Evolutionary conservation across 768 basidiomycete species (phyloP).

Genomic region (Phanerochaete carnosa): DNA sequence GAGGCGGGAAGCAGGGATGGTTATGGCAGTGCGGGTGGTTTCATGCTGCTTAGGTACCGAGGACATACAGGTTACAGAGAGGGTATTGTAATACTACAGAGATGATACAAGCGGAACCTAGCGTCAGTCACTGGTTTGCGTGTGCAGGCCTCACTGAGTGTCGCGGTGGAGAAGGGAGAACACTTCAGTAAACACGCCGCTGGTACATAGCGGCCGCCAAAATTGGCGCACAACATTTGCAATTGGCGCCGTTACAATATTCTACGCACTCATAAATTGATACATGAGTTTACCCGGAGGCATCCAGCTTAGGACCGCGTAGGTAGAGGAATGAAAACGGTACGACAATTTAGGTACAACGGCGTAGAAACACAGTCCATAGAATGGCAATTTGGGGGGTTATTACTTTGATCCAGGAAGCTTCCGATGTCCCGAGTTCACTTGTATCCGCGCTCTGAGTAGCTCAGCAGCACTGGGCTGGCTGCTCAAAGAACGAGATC

Average conservation of each 20-base stretch:
- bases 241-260: too few species aligned
- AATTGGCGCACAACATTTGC: too few species aligned
- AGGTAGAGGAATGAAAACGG: too few species aligned
- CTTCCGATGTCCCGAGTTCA: slow-evolving; percentile 47
- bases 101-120: neutral
- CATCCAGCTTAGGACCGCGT: too few species aligned
- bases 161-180: neutral
- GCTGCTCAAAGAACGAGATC: slow-evolving; percentile 21
- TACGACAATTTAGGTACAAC: too few species aligned
- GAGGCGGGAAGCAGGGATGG: slow-evolving; percentile 30
- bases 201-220: too few species aligned
- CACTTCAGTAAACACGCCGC: neutral
- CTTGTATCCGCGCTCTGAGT: slow-evolving; percentile 54
- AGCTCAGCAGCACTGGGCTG: slow-evolving; percentile 31
- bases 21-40: slow-evolving; percentile 2
- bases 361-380: too few species aligned
- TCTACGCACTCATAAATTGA: too few species aligned
- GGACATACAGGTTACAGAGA: slow-evolving; percentile 8
- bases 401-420: neutral
- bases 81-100: neutral
- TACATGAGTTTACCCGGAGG: too few species aligned
- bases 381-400: too few species aligned
- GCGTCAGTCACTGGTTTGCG: neutral
- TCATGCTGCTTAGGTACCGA: slow-evolving; percentile 2
- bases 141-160: neutral